Evolutionary conservation across 148 eudicot species (phyloP).

Genomic region (Nepenthes mirabilis): DNA sequence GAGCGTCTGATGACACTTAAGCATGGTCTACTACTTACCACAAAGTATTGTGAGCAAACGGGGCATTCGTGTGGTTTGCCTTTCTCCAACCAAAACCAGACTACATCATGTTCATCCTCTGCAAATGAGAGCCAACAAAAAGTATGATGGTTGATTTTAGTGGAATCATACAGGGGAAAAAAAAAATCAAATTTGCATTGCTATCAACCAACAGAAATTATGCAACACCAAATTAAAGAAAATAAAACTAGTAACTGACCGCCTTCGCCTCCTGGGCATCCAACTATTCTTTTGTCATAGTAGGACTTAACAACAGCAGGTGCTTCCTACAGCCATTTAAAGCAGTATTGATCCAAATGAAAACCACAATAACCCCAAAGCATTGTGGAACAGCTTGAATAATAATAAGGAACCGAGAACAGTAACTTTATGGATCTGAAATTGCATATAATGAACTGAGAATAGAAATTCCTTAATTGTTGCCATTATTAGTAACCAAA

Average conservation of each 20-base stretch:
- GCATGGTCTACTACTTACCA: slow-evolving; percentile 26
- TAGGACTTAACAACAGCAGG: slow-evolving; percentile 66
- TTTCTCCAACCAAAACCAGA: slow-evolving; percentile 94
- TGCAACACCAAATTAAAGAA: background rate
- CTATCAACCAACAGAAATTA: background rate
- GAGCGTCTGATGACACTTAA: background rate
- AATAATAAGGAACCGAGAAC: no score
- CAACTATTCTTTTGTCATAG: slow-evolving; percentile 72
- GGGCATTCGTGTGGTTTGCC: slow-evolving; percentile 84
- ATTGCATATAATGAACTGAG: no score
- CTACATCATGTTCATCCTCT: slow-evolving; percentile 98
- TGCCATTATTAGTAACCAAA: no score
- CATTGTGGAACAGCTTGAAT: no score
- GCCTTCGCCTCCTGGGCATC: slow-evolving; percentile 95
- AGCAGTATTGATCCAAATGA: background rate
- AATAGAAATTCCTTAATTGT: no score
- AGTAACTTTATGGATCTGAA: no score
- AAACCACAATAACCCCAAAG: background rate
- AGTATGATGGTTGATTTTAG: background rate
- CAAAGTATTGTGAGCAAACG: slow-evolving; percentile 83
- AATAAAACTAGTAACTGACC: slow-evolving; percentile 23
- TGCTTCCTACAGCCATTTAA: slow-evolving; percentile 35
- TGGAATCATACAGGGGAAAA: background rate
- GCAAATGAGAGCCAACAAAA: background rate
- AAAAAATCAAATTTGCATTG: background rate